Conservation (phyloP, 2,329 filamentous ascomycete species). For the Fusarium armeniacum region DNA sequence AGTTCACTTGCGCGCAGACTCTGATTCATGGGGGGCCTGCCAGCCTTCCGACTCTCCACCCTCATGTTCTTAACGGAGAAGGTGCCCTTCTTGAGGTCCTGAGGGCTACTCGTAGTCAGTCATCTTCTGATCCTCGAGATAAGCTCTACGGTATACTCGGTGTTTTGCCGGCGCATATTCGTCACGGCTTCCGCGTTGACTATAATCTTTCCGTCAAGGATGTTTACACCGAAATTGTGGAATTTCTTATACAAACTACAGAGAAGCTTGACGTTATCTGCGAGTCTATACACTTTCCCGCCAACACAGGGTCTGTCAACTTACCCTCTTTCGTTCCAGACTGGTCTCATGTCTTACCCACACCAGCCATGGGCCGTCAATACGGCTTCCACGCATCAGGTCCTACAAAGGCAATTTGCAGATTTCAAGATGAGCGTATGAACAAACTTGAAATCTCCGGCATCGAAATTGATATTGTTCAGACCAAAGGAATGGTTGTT, state of each 20-base stretch:
- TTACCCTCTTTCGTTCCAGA: constrained; percentile 33
- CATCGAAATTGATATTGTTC: constrained; percentile 7
- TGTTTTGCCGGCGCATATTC: constrained; percentile 7
- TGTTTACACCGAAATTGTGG: constrained; percentile 29
- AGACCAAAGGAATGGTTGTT: constrained; percentile 23
- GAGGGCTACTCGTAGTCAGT: constrained; percentile 21
- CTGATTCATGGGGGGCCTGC: constrained; percentile 25
- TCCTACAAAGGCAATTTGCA: neutral
- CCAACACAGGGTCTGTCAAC: constrained; percentile 12
- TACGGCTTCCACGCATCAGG: constrained; percentile 27
- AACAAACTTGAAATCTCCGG: constrained; percentile 33
- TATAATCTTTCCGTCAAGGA: constrained; percentile 33
- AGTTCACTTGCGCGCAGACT: constrained; percentile 25
- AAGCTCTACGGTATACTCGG: constrained; percentile 30
- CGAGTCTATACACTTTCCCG: constrained; percentile 29
- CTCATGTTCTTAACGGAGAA: neutral
- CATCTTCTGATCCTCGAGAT: constrained; percentile 28
- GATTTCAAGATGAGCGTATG: constrained; percentile 18
- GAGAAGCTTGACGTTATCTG: constrained; percentile 26
- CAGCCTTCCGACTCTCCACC: constrained; percentile 9
- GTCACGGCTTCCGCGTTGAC: constrained; percentile 8
- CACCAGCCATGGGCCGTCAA: constrained; percentile 20
- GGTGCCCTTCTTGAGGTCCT: constrained; percentile 22
- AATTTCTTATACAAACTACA: constrained; percentile 33
- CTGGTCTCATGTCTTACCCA: constrained; percentile 34